Evolutionary conservation across 2,329 filamentous ascomycete species (phyloP).

Genomic region (Mariannaea sp.): DNA sequence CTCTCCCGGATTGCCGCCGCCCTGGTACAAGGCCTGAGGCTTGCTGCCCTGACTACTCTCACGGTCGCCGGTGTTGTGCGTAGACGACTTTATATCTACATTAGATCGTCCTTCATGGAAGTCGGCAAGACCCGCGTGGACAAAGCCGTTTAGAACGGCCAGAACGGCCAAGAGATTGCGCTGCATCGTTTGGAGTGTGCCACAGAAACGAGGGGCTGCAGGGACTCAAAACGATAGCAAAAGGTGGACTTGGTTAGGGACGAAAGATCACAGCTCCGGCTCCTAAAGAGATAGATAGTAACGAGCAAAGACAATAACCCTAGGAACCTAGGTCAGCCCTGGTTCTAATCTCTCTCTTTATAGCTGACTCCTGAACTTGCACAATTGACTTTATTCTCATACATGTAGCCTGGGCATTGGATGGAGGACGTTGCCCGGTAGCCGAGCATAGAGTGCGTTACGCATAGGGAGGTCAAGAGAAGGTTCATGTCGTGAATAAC

Average conservation of each 20-base stretch:
- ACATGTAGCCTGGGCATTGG: neutral
- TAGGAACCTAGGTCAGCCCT: neutral
- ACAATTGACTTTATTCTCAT: neutral
- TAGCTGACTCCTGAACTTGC: neutral
- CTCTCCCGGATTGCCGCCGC: neutral
- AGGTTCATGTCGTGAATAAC: conserved; percentile 14
- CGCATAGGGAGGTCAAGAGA: neutral
- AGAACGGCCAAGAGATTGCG: conserved; percentile 31
- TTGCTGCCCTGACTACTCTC: neutral
- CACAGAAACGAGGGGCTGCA: neutral
- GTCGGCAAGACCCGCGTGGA: conserved; percentile 24
- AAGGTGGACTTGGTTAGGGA: conserved; percentile 17
- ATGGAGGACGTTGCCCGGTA: neutral
- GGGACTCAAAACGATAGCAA: conserved; percentile 22
- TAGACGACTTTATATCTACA: conserved; percentile 2
- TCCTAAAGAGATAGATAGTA: neutral
- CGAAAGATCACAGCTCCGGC: conserved; percentile 14
- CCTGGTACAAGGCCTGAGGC: neutral
- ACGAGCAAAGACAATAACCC: conserved; percentile 4
- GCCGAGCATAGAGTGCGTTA: no score
- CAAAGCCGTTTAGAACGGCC: conserved; percentile 31
- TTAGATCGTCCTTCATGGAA: conserved; percentile 11
- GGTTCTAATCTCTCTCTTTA: conserved; percentile 12
- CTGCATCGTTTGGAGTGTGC: conserved; percentile 27
- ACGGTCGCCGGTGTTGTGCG: neutral